Percentiles rank a stretch among this genome's conserved stretches.
These are phyloP conservation scores for Sporodiniella umbellata DNA, from an alignment of 371 early-diverging fungal genomes.

Conservation along the genomic window DNA sequence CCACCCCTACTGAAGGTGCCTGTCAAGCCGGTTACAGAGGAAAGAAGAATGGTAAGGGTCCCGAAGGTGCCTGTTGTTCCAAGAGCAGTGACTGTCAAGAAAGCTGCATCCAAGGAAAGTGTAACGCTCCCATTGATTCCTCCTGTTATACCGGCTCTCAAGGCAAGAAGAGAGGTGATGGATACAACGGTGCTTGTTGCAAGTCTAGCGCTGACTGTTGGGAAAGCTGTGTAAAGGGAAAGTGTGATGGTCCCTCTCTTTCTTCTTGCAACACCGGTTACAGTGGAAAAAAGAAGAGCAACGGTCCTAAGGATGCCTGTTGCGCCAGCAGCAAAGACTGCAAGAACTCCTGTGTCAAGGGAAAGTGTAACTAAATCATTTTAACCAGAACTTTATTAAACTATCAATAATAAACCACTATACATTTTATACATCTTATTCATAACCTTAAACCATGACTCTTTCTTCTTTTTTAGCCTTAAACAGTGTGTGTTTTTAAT, in stretches of 20 bases:
- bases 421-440: too few species aligned
- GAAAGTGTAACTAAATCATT: slow-evolving; percentile 6
- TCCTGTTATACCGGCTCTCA: slow-evolving; percentile 3
- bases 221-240: slow-evolving; percentile 8
- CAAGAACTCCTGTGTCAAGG: slow-evolving; percentile 15
- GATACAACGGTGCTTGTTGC: slow-evolving; percentile 10
- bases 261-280: slow-evolving; percentile 6
- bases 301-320: slow-evolving; percentile 14
- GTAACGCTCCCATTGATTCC: neutral
- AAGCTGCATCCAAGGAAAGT: slow-evolving; percentile 8
- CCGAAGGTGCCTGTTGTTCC: slow-evolving; percentile 11
- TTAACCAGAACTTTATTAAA: neutral
- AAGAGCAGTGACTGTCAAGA: slow-evolving; percentile 8
- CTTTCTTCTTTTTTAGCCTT: too few species aligned
- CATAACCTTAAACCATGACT: too few species aligned
- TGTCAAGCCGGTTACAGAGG: slow-evolving; percentile 9
- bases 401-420: neutral
- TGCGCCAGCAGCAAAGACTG: slow-evolving; percentile 7
- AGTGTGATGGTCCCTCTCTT: slow-evolving; percentile 11
- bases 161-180: slow-evolving; percentile 6
- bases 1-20: neutral
- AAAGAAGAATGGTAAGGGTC: slow-evolving; percentile 4
- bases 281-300: slow-evolving; percentile 13
- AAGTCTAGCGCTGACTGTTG: slow-evolving; percentile 3
- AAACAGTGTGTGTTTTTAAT: too few species aligned